phyloP scores from a whole-genome alignment of 148 eudicot genomes.

The Arctostaphylos glauca region DNA sequence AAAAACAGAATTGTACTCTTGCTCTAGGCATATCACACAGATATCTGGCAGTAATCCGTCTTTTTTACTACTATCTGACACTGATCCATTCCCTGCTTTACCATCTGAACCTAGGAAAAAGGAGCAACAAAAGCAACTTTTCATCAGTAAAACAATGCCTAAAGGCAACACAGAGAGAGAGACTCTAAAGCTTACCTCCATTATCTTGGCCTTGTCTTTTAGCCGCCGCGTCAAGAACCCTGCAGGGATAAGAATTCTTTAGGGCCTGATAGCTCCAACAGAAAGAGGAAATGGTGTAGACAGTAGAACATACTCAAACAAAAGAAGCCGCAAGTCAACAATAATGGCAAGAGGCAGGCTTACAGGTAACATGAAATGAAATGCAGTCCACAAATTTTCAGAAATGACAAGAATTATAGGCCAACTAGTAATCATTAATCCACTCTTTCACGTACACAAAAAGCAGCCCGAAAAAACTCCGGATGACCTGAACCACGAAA shows the following conservation, averaged over 20 bases:
- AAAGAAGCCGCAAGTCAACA: neutral
- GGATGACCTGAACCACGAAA: neutral
- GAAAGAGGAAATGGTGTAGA: neutral
- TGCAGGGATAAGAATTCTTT: constrained; percentile 25
- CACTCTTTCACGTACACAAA: neutral
- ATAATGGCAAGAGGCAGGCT: neutral
- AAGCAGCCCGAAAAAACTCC: constrained; percentile 10
- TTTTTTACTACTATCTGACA: constrained; percentile 49
- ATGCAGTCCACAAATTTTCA: neutral
- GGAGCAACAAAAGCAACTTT: constrained; percentile 4
- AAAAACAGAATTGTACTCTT: constrained; percentile 93
- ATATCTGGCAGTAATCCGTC: constrained; percentile 78
- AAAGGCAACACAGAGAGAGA: constrained; percentile 2
- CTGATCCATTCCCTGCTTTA: constrained; percentile 51
- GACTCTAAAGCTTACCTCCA: constrained; percentile 41
- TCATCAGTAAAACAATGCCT: neutral
- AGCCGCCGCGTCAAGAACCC: constrained; percentile 96
- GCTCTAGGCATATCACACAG: constrained; percentile 96
- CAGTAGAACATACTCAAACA: neutral
- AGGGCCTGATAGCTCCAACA: neutral
- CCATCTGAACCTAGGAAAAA: constrained; percentile 43
- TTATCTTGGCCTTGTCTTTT: constrained; percentile 59
- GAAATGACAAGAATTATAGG: neutral
- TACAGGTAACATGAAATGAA: neutral
- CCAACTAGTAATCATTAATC: neutral